These are phyloP conservation scores for Hyphodiscus sp. DNA, from an alignment of 2,329 filamentous ascomycete species.

Conservation along the genomic window DNA sequence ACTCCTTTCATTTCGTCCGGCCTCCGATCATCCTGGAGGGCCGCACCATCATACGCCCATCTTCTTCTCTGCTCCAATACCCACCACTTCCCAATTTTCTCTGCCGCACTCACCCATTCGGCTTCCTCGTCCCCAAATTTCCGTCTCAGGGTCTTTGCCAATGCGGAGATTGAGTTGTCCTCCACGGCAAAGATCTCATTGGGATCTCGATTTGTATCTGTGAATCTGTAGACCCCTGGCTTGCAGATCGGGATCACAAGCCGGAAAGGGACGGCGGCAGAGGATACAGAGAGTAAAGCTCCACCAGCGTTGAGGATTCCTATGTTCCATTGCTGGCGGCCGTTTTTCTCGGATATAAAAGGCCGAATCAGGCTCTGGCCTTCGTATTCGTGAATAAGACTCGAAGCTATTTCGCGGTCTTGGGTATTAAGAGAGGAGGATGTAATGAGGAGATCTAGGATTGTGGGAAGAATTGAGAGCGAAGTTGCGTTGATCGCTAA, in stretches of 20 bases:
- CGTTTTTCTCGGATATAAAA: slow-evolving; percentile 30
- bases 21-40: slow-evolving; percentile 19
- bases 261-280: slow-evolving; percentile 18
- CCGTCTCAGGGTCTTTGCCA: slow-evolving; percentile 25
- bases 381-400: slow-evolving; percentile 39
- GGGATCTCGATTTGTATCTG: slow-evolving; percentile 30
- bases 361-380: slow-evolving; percentile 41
- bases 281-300: slow-evolving; percentile 20
- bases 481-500: slow-evolving; percentile 35
- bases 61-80: slow-evolving; percentile 27
- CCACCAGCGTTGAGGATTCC: slow-evolving; percentile 26
- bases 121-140: slow-evolving; percentile 28
- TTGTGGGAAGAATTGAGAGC: slow-evolving; percentile 30
- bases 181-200: slow-evolving; percentile 30
- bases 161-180: slow-evolving; percentile 27
- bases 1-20: slow-evolving; percentile 15
- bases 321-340: slow-evolving; percentile 27
- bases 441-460: background rate
- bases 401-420: slow-evolving; percentile 30
- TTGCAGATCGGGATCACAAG: slow-evolving; percentile 25
- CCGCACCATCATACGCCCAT: slow-evolving; percentile 20
- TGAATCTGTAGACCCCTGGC: slow-evolving; percentile 29
- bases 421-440: slow-evolving; percentile 32
- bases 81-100: slow-evolving; percentile 34
- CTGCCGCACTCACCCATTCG: slow-evolving; percentile 32